Evolutionary conservation across 495 filamentous ascomycete species (phyloP).

Genomic region (Penicillium fimorum): DNA sequence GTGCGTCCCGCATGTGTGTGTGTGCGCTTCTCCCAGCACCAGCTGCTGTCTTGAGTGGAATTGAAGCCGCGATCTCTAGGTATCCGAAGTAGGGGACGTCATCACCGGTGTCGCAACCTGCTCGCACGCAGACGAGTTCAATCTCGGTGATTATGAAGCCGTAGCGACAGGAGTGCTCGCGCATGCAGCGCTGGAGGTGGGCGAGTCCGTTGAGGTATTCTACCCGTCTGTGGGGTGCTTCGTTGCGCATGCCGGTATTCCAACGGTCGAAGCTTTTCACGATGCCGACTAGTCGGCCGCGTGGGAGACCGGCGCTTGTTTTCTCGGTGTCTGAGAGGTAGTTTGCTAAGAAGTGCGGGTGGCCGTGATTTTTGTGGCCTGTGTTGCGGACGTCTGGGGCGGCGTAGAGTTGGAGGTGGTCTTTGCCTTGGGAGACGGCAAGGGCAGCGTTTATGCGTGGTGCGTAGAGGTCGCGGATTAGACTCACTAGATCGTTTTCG

Average conservation of each 20-base stretch:
- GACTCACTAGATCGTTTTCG: conserved; percentile 64
- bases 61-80: conserved; percentile 69
- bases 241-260: conserved; percentile 90
- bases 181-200: conserved; percentile 84
- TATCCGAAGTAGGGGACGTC: conserved; percentile 77
- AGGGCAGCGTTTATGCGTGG: conserved; percentile 78
- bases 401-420: conserved; percentile 56
- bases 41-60: conserved; percentile 47
- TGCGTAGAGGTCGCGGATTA: conserved; percentile 68
- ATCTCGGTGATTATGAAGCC: conserved; percentile 95
- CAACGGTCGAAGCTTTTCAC: conserved; percentile 87
- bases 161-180: conserved; percentile 87
- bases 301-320: conserved; percentile 68
- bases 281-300: conserved; percentile 80
- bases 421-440: conserved; percentile 61
- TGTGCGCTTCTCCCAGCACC: neutral
- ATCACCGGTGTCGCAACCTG: conserved; percentile 64
- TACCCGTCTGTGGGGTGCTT: conserved; percentile 73
- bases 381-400: conserved; percentile 54
- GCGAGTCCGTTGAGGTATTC: conserved; percentile 82
- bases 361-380: conserved; percentile 51
- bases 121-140: conserved; percentile 85
- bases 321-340: conserved; percentile 69
- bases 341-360: conserved; percentile 64
- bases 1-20: conserved; percentile 9